Evolutionary conservation across 495 filamentous ascomycete species (phyloP), one percentile per base, ranked within the genome.

Genomic region (Emericellopsis terricola): DNA sequence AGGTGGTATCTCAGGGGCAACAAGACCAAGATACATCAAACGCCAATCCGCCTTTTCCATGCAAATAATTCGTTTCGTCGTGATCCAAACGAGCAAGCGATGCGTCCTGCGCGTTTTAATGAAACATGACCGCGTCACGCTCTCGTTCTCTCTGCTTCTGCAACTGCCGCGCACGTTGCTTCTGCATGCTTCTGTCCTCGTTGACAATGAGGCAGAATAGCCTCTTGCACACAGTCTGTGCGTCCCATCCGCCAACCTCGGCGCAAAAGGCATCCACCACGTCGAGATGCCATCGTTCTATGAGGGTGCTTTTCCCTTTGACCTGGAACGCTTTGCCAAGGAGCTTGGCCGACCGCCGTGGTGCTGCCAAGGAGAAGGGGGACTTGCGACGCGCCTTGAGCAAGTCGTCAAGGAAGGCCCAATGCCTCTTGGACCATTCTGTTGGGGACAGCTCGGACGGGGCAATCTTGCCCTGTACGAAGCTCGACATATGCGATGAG

Each of bases 211-310:
- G 40, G 13, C 61, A 57, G 45, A 69, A 71, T 15, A 71, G 38
- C 29, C 64, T 28, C 50, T 56, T 64, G 1, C 56, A 63, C 9
- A 71, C 47, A 14, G 39, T 48, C 19, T 35, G 41, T 35, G 55
- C 64, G 18, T 58, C 52, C 65, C 66, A 69, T 14, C 50, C 41
- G 7, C 50, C 52, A 4, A 65, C 54, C 32, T 53, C 47, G 9
- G 31, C 43, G 13, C 44, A 36, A 38, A 65, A 65, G 15, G 59
- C 61, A 32, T 63, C 57, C 14, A 68, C 54, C 28, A 62, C 49
- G 26, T 69, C 65, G 21, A 69, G 42, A 38, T 71, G 66, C 65
- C 66, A 69, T 33, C 45, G 46, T 39, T 66, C 54, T 1, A 71
- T 41, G 3, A 46, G 31, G 38, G 69, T 37, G 2, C 28, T 16